These are phyloP conservation scores for Ophiocordyceps camponoti-saundersi DNA, from an alignment of 2,329 filamentous ascomycete genomes.

Conservation along the genomic window DNA sequence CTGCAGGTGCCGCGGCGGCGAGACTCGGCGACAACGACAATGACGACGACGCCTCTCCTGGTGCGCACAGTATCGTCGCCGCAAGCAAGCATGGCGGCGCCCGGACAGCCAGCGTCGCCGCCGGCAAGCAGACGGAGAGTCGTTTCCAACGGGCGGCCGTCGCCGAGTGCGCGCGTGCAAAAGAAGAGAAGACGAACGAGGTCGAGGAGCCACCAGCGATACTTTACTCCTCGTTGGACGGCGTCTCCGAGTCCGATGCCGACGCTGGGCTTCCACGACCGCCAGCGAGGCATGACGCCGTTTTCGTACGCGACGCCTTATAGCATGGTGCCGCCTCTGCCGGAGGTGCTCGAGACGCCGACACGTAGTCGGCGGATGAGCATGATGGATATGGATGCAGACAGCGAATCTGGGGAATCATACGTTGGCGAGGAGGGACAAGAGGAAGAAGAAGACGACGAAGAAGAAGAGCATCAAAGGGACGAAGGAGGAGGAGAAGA, in stretches of 20 bases:
- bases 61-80: background rate
- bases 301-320: constrained; percentile 63
- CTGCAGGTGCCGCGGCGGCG: background rate
- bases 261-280: constrained; percentile 13
- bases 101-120: no score
- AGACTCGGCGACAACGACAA: background rate
- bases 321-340: constrained; percentile 39
- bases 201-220: constrained; percentile 36
- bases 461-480: background rate
- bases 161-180: constrained; percentile 14
- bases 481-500: constrained; percentile 6
- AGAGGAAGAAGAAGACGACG: constrained; percentile 5
- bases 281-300: constrained; percentile 28
- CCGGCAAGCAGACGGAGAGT: constrained; percentile 13
- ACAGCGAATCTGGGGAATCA: constrained; percentile 17
- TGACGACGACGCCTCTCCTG: background rate
- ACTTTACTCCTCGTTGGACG: constrained; percentile 39
- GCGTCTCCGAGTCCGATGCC: constrained; percentile 27
- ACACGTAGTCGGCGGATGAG: background rate
- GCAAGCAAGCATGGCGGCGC: background rate
- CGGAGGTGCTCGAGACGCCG: constrained; percentile 6
- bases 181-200: constrained; percentile 34
- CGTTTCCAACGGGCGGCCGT: constrained; percentile 20
- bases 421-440: constrained; percentile 12
- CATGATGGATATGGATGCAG: constrained; percentile 17